These are phyloP conservation scores for Ilex paraguariensis DNA, from an alignment of 305 asterid genomes.

Conservation along the genomic window DNA sequence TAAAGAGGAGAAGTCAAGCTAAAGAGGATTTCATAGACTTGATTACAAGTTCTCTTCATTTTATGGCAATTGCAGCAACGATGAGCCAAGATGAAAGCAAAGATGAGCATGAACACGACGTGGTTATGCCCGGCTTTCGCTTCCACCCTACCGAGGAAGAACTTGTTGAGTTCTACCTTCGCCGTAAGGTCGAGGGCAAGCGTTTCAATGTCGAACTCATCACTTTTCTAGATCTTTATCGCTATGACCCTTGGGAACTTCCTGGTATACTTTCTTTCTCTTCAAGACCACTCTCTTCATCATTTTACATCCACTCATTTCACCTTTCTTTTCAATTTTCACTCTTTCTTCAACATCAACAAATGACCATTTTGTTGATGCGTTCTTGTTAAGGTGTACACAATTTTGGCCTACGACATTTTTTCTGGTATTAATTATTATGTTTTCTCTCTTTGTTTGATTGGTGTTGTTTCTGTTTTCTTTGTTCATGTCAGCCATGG, in stretches of 20 bases:
- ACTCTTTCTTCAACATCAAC: no score
- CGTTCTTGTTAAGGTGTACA: neutral
- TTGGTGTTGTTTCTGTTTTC: neutral
- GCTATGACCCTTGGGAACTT: constrained; percentile 10
- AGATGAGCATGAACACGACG: constrained; percentile 4
- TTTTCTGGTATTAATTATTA: neutral
- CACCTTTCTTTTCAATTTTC: neutral
- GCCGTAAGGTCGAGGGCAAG: constrained; percentile 10
- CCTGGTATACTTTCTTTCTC: constrained; percentile 1
- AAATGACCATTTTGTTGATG: no score
- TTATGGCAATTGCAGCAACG: constrained; percentile 49
- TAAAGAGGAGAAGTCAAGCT: constrained; percentile 12
- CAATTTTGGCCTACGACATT: neutral
- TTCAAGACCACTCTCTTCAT: neutral
- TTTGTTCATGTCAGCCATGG: neutral
- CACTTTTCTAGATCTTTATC: constrained; percentile 8
- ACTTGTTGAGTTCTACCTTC: constrained; percentile 7
- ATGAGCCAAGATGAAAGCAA: neutral
- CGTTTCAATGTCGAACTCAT: constrained; percentile 5
- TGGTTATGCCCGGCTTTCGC: constrained; percentile 4
- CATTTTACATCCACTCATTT: neutral
- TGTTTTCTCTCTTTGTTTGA: neutral
- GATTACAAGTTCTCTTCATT: constrained; percentile 10
- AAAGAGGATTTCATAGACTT: constrained; percentile 4
- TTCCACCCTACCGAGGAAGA: constrained; percentile 7